Base-by-base conservation (phyloP, 768 basidiomycete genomes). In the Podaxis sp. region DNA sequence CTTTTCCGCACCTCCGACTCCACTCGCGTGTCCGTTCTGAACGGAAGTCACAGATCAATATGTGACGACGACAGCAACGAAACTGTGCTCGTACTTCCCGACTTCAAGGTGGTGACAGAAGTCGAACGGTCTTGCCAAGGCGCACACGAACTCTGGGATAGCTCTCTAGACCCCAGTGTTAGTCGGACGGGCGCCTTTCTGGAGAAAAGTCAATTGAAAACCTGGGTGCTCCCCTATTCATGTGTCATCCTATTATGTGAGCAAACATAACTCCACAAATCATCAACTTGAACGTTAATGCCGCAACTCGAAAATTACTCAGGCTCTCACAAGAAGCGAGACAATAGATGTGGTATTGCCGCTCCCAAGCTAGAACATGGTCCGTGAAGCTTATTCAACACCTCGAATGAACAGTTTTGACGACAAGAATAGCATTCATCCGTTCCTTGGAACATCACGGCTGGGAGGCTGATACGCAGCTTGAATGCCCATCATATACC, bases 261-360 rank as follows among this genome's bases (percentile, higher is more conserved):
- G 87, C 81, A 44, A 44, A n/a, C 36, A 52, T 44, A 15, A 30
- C 22, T 52, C 40, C 59, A 64, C 60, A 48, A 53, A 53, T 19
- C 53, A 17, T 61, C 26, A 38, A 40, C 63, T 38, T 42, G 2
- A 52, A 42, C 30, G 61, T 56, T 71, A 61, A 68, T 66, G 62
- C 56, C 13, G 63, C 57, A 68, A 64, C 39, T 42, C 67, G 61
- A 64, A 52, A 52, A 57, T 52, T 48, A 28, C 65, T 66, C 69
- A 96, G 94, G 96, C 73, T 97, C 95, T 2, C 96, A 99, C 76
- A 94, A 95, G 76, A 86, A 84, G 68, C 82, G 96, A 36, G 96
- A 98, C 76, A 96, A 95, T 71, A 86, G 94, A 64, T 99, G 96
- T 74, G 85, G 86, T 26, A 88, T 98, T 51, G 87, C 91, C 9